phyloP scores from a whole-genome alignment of 148 eudicot genomes.

The Chenopodium quinoa region DNA sequence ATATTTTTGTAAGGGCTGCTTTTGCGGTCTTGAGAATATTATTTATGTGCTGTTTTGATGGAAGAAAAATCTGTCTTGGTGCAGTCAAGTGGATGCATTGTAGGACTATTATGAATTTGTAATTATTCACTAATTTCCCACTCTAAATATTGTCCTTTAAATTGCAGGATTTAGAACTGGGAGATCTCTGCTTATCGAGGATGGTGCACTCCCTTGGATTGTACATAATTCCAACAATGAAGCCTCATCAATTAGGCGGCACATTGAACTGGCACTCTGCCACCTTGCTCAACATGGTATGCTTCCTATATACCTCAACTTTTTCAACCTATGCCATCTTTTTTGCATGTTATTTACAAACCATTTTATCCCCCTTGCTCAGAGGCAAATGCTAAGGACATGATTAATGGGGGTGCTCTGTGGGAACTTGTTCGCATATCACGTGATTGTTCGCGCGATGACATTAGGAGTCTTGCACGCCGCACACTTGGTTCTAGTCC shows the following conservation, averaged over 20 bases:
- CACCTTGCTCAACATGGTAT: slow-evolving; percentile 89
- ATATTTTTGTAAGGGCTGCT: neutral
- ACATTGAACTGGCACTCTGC: slow-evolving; percentile 90
- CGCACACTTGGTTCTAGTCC: slow-evolving; percentile 66
- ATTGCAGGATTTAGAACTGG: slow-evolving; percentile 59
- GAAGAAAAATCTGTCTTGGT: neutral
- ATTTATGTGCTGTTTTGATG: neutral
- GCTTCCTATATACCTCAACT: slow-evolving; percentile 12
- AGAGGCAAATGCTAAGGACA: slow-evolving; percentile 86
- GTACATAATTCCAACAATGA: slow-evolving; percentile 88
- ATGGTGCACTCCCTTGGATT: slow-evolving; percentile 86
- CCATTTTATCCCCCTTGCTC: slow-evolving; percentile 17
- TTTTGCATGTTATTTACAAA: neutral
- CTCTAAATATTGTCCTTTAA: neutral
- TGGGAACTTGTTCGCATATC: slow-evolving; percentile 90
- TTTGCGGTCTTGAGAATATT: neutral
- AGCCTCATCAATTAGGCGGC: slow-evolving; percentile 78
- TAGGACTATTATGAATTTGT: neutral
- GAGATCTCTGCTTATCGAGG: slow-evolving; percentile 73
- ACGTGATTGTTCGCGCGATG: slow-evolving; percentile 77
- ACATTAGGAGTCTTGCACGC: slow-evolving; percentile 71
- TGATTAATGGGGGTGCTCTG: slow-evolving; percentile 81
- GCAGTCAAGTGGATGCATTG: neutral
- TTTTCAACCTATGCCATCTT: neutral
- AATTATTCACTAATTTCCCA: neutral